Evolutionary conservation across 352 stramenopile species (phyloP).

Genomic region (Blastocystis sp.): DNA sequence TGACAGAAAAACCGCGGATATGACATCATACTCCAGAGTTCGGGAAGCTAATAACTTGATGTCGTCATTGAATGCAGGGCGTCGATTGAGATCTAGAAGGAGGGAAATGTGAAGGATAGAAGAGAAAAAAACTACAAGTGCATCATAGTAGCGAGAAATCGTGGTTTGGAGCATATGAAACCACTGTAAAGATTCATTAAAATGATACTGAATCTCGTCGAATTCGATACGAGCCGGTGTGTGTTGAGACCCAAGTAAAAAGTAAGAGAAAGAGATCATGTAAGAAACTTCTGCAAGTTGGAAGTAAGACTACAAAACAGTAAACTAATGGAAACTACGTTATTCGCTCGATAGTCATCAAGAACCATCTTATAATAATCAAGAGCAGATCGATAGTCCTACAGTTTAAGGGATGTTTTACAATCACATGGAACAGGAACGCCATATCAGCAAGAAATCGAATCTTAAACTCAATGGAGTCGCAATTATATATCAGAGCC

Average conservation of each 20-base stretch:
- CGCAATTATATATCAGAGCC: background rate
- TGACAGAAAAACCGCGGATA: background rate
- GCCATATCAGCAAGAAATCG: conserved; percentile 47
- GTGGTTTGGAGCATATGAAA: background rate
- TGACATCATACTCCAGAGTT: background rate
- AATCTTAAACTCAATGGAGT: conserved; percentile 54
- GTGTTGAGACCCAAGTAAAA: background rate
- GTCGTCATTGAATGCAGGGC: background rate
- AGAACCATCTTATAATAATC: conserved; percentile 36
- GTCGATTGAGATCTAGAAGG: background rate
- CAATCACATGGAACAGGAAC: conserved; percentile 6
- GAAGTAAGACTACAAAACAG: background rate
- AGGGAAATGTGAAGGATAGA: background rate
- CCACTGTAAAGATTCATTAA: background rate
- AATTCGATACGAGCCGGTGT: background rate
- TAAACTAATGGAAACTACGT: background rate
- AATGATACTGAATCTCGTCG: background rate
- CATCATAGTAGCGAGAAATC: background rate
- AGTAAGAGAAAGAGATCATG: background rate
- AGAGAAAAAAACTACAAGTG: background rate
- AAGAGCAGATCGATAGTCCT: conserved; percentile 28
- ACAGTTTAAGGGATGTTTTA: background rate
- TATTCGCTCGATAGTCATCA: conserved; percentile 6
- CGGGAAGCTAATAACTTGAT: background rate
- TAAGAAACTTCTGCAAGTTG: background rate